A percentile compares a stretch with the other conserved stretches of the same genome.
phyloP scores from a whole-genome alignment of 768 basidiomycete genomes.

The Coprinopsis marcescibilis region DNA sequence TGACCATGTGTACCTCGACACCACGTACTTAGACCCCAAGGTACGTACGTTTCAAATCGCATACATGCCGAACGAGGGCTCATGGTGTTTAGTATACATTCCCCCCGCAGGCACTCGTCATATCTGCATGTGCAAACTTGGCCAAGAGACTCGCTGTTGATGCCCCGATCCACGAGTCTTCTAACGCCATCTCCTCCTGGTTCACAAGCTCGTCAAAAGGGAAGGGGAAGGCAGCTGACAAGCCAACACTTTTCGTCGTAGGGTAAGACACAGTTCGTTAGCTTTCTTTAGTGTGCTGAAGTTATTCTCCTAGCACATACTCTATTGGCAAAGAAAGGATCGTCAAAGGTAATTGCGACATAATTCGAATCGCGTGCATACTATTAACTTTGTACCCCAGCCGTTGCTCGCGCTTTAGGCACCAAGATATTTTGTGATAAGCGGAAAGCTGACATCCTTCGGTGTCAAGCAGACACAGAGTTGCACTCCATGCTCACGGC shows the following conservation, averaged over 20 bases:
- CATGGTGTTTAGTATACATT: slow-evolving; percentile 67
- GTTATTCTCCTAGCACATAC: slow-evolving; percentile 61
- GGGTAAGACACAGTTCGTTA: slow-evolving; percentile 44
- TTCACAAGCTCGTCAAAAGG: slow-evolving; percentile 33
- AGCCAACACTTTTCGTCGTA: slow-evolving; percentile 53
- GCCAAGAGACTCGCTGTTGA: slow-evolving; percentile 52
- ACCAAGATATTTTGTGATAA: slow-evolving; percentile 87
- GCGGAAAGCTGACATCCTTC: slow-evolving; percentile 76
- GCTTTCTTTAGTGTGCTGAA: slow-evolving; percentile 1
- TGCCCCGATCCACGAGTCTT: slow-evolving; percentile 24
- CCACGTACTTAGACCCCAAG: slow-evolving; percentile 91
- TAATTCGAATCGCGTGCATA: not conserved
- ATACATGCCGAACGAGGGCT: not conserved
- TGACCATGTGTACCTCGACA: slow-evolving; percentile 90
- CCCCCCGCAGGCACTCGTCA: slow-evolving; percentile 91
- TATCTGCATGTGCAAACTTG: slow-evolving; percentile 86
- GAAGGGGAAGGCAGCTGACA: slow-evolving; percentile 28
- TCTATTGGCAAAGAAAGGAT: slow-evolving; percentile 97
- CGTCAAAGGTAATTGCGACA: slow-evolving; percentile 66
- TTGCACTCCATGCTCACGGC: slow-evolving; percentile 71
- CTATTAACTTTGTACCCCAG: slow-evolving; percentile 31
- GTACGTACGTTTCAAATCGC: slow-evolving; percentile 22
- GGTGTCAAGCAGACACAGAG: slow-evolving; percentile 80
- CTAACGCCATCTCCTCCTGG: slow-evolving; percentile 48
- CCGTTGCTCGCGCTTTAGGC: slow-evolving; percentile 74